Base-by-base conservation (phyloP, 345 rosid genomes). In the Durio zibethinus region DNA sequence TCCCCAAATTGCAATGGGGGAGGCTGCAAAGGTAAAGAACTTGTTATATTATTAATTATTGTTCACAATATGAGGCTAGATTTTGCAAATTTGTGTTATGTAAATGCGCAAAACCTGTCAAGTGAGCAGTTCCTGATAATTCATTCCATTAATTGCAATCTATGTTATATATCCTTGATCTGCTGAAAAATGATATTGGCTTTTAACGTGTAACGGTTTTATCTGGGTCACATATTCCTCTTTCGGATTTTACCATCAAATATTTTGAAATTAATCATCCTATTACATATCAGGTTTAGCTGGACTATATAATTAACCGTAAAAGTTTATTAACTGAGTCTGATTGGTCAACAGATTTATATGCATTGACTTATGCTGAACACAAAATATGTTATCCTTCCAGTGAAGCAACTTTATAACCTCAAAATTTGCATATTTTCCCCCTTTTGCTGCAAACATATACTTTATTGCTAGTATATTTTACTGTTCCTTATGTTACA, bases 21-120 rank as follows among this genome's bases (percentile, higher is more conserved):
- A 85, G 73, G 76, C 80, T 53, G 43, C 78, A 36, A 90, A 88
- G 98, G 99, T 90, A 78, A 83, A 72, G 9, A 18, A n/a, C 75
- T 52, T 50, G 7, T 33, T 48, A 10, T 48, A 11, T 20, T 72
- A 29, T 69, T 69, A 45, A 29, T 72, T 50, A 50, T 9, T 1
- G 23, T 33, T 52, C 10, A 21, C 29, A 50, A 31, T 70, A 70
- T 71, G 25, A 29, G 40, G 43, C 27, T 16, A 31, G 40, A 47
- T 29, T 14, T 50, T 71, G 60, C 60, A 71, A 50, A 50, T 18
- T 31, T 52, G 40, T 40, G 15, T 20, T 16, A 27, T 70, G 15
- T 70, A 70, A 15, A 27, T 27, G 29, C 10, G 52, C 72, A 14
- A 16, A 59, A 70, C 16, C 57, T 33, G 9, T 72, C 61, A 20